Base-by-base conservation (phyloP, 352 stramenopile species). In the Globisporangium acanthophoron region DNA sequence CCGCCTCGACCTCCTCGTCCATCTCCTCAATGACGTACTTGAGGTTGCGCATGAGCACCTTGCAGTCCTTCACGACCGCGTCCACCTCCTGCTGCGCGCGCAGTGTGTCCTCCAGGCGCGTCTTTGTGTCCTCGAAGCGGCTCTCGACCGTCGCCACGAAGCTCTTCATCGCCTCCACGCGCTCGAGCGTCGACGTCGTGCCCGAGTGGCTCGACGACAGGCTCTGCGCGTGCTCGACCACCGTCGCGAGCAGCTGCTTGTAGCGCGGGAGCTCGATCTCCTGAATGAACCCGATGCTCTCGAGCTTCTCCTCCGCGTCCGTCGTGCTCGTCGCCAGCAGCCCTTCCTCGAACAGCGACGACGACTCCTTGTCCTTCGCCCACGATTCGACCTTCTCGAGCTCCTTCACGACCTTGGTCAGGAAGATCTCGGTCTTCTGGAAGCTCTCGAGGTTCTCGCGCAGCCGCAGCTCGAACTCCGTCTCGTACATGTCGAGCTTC, bases 21-120 rank as follows among this genome's bases (percentile, higher is more conserved):
- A 96, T 87, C 57, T 92, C 79, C 62, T 93, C 85, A 15, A 96
- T 89, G 7, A 80, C 77, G 64, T 96, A 94, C 76, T 93, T 94
- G 43, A 96, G 76, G 56, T 89, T 92, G 45, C 84, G 82, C 74
- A 92, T 91, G 40, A 90, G 65, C 9, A 86, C 69, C 64, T 91
- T 93, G 70, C 78, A 88, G 59, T 94, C 87, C 69, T 95, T 93
- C 35, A 88, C 86, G 16, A 96, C 86, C 0, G 78, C 77, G 46
- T 92, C 84, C 13, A 94, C 73, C 52, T 90, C 73, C 52, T 78
- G 68, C 49, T 93, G 83, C 18, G 76, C 68, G 12, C 71, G 73
- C 16, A 94, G 59, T 35, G 68, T 73, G 40, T 90, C 68, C 31
- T 80, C 61, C 43, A 93, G 61, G 18, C 67, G 72, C 31, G 61